Evolutionary conservation across 257 asterid species (phyloP), one percentile per base, ranked within the genome.

Genomic region (Penstemon davidsonii): DNA sequence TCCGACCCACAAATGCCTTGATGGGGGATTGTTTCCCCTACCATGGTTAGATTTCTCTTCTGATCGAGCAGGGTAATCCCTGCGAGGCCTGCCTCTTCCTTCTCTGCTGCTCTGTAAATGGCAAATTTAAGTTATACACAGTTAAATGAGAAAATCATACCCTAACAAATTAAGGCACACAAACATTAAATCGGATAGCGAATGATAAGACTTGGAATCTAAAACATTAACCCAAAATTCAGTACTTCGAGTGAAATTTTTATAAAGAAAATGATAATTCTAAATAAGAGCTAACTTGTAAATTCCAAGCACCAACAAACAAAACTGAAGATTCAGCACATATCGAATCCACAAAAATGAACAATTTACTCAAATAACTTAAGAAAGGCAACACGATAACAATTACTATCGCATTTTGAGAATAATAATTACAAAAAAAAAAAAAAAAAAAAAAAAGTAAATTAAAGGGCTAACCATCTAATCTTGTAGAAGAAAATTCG

Each of bases 1-100:
- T 70, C 98, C 97, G 11, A 88, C 89, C 98, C 98, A 92, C 46
- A 92, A 92, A 77, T 92, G 95, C 77, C 98, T 86, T 38, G 98
- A 92, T 53, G 96, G 96, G 42, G 95, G 96, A 68, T 81, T 82
- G 71, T 57, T 78, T 38, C 79, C 87, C 75, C 91, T 84, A 58
- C 81, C 87, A 57, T 73, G 87, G 45, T 75, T 81, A 41, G 81
- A 60, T 80, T 75, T 87, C 75, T 86, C 96, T 60, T 84, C 91
- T 52, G 89, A 81, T 76, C 96, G 81, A 33, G 80, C 71, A 79
- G 85, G 86, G 79, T 81, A 79, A 39, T 88, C 97, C 83, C 86
- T 76, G 47, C 79, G 92, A 77, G 73, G 79, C 60, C 95, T 79
- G 68, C 86, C 89, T 71, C 98, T 79, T 71, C 82, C 96, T 56